Evolutionary conservation across 148 eudicot genomes (phyloP).

Genomic region (Mesembryanthemum crystallinum): DNA sequence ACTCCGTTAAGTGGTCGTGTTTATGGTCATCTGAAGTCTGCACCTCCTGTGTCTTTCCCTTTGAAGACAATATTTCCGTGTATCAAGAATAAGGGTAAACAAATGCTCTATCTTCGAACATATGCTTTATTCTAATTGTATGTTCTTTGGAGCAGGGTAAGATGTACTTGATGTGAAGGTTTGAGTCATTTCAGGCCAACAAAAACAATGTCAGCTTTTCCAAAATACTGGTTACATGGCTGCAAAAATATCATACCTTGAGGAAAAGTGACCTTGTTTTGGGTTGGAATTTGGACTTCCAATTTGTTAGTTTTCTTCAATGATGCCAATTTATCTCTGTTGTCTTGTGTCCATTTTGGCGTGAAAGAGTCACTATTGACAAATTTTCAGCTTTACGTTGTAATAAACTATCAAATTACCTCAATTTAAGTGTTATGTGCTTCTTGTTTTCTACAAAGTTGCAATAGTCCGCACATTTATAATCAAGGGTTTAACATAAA

Average conservation of each 20-base stretch:
- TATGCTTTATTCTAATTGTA: not conserved
- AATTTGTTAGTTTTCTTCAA: not conserved
- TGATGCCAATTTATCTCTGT: not conserved
- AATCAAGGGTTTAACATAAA: too few relatives aligned
- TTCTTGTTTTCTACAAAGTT: too few relatives aligned
- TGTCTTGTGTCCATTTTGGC: too few relatives aligned
- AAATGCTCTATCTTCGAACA: not conserved
- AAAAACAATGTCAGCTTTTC: not conserved
- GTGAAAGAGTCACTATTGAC: too few relatives aligned
- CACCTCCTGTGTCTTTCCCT: constrained; percentile 2
- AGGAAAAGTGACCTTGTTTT: not conserved
- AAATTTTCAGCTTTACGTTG: too few relatives aligned
- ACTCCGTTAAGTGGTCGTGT: not conserved
- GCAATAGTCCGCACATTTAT: too few relatives aligned
- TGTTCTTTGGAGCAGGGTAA: not conserved
- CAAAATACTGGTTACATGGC: not conserved
- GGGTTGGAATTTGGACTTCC: not conserved
- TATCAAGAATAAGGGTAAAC: constrained; percentile 12
- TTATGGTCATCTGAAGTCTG: constrained; percentile 3
- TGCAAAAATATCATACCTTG: not conserved
- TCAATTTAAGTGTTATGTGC: too few relatives aligned
- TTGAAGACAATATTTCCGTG: constrained; percentile 1
- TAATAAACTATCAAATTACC: too few relatives aligned
- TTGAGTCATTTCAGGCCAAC: too few relatives aligned
- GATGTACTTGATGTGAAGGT: not conserved